These are phyloP conservation scores for Ustilago trichophora DNA, from an alignment of 1,284 basidiomycete genomes.

Conservation along the genomic window DNA sequence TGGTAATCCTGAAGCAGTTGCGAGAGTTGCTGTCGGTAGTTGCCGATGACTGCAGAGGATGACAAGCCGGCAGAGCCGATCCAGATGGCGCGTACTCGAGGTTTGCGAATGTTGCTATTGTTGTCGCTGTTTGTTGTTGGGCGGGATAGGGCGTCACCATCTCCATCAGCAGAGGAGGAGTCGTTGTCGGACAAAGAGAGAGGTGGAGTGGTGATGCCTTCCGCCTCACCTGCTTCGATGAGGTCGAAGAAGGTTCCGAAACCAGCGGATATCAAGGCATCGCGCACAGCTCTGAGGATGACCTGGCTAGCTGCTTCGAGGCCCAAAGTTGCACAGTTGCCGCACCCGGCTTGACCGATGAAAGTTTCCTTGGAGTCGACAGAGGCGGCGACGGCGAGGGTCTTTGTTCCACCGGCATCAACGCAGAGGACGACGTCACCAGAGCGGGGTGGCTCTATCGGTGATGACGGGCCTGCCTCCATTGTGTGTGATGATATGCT, in stretches of 20 bases:
- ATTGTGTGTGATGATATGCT: slow-evolving; percentile 10
- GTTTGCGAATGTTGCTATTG: slow-evolving; percentile 1
- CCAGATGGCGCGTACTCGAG: slow-evolving; percentile 41
- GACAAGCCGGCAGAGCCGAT: slow-evolving; percentile 40
- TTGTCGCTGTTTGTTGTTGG: not conserved
- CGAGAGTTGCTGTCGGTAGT: slow-evolving; percentile 27
- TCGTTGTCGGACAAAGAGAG: slow-evolving; percentile 41
- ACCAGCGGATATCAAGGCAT: slow-evolving; percentile 33
- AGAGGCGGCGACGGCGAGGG: slow-evolving; percentile 35
- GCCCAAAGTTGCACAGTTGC: slow-evolving; percentile 43
- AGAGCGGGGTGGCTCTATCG: slow-evolving; percentile 4
- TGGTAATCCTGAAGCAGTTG: slow-evolving; percentile 27
- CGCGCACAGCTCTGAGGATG: slow-evolving; percentile 37
- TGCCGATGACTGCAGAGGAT: slow-evolving; percentile 22
- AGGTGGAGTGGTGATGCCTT: slow-evolving; percentile 44
- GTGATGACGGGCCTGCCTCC: slow-evolving; percentile 26
- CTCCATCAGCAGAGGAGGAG: slow-evolving; percentile 24
- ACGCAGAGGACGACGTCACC: slow-evolving; percentile 41
- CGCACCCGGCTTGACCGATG: slow-evolving; percentile 41
- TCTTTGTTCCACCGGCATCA: slow-evolving; percentile 50
- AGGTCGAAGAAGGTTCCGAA: slow-evolving; percentile 45
- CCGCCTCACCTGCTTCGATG: slow-evolving; percentile 37
- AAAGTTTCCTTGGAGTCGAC: slow-evolving; percentile 27
- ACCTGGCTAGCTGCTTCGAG: slow-evolving; percentile 39
- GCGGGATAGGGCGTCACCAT: slow-evolving; percentile 3